Evolutionary conservation across 257 asterid species (phyloP).

Genomic region (Primulina eburnea): DNA sequence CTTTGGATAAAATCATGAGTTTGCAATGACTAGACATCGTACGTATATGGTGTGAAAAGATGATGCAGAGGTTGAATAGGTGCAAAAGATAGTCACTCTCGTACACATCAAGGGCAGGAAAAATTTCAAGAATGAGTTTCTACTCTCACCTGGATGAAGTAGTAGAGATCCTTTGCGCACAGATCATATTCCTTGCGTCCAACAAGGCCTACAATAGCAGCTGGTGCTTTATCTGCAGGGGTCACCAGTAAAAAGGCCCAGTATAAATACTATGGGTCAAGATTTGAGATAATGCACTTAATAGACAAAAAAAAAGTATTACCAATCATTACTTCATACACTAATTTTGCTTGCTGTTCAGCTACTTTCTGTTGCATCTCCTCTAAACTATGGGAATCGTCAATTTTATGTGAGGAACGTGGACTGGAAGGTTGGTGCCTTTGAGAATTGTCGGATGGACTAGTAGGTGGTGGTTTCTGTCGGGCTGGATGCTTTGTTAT

Average conservation of each 20-base stretch:
- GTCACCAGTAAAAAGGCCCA: constrained; percentile 14
- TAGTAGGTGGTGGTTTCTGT: constrained; percentile 50
- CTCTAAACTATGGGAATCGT: constrained; percentile 47
- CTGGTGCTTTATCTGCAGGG: constrained; percentile 85
- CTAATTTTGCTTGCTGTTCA: constrained; percentile 81
- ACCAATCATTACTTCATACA: constrained; percentile 70
- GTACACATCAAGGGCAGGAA: background rate
- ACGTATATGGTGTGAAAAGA: background rate
- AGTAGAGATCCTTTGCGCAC: constrained; percentile 87
- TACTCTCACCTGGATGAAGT: constrained; percentile 82
- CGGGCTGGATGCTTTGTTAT: constrained; percentile 90
- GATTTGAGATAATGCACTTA: constrained; percentile 2
- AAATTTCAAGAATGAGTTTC: constrained; percentile 18
- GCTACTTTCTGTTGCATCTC: constrained; percentile 75
- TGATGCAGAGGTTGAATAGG: background rate
- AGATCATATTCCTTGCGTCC: constrained; percentile 85
- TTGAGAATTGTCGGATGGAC: constrained; percentile 39
- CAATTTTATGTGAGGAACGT: constrained; percentile 47
- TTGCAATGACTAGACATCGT: background rate
- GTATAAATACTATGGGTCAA: constrained; percentile 2
- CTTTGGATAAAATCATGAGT: background rate
- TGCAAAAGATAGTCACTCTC: background rate
- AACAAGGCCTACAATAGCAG: constrained; percentile 84
- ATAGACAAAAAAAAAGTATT: constrained; percentile 23
- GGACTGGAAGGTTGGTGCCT: constrained; percentile 42